Percentiles rank a stretch among this genome's conserved stretches.
Conservation (phyloP, 768 basidiomycete genomes). For the Trametes cinnabarina region DNA sequence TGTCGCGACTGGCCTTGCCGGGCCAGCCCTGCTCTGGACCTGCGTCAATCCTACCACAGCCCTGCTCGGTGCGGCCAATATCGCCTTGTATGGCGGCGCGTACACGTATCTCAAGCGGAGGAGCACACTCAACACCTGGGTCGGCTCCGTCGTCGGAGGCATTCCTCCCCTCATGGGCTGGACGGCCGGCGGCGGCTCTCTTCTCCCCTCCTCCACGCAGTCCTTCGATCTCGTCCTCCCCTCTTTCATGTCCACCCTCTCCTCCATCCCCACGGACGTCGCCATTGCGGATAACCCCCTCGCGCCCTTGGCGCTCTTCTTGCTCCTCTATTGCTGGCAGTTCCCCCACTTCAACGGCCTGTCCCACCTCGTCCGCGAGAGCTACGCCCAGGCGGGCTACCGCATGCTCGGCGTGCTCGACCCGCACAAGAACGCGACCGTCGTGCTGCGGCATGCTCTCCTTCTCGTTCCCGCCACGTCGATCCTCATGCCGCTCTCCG, state of each 20-base stretch:
- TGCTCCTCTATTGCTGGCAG: constrained; percentile 93
- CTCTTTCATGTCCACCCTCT: constrained; percentile 45
- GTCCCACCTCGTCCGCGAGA: constrained; percentile 80
- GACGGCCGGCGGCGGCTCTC: constrained; percentile 86
- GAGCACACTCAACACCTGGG: constrained; percentile 86
- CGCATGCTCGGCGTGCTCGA: constrained; percentile 85
- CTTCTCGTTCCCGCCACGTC: constrained; percentile 78
- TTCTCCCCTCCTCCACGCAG: constrained; percentile 57
- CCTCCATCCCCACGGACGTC: constrained; percentile 34
- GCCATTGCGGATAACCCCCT: constrained; percentile 77
- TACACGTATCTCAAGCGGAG: constrained; percentile 94
- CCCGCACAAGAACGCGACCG: constrained; percentile 77
- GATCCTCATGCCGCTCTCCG: constrained; percentile 80
- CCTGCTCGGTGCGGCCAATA: constrained; percentile 76
- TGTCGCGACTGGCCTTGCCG: constrained; percentile 68
- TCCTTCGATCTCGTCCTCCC: constrained; percentile 59
- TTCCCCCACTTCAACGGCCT: constrained; percentile 97
- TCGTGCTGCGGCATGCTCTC: constrained; percentile 78
- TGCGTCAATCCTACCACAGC: constrained; percentile 89
- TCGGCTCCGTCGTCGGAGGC: constrained; percentile 88
- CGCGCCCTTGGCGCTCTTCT: constrained; percentile 75
- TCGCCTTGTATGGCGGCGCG: constrained; percentile 83
- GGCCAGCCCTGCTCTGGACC: constrained; percentile 72
- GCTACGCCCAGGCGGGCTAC: constrained; percentile 93
- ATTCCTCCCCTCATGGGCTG: constrained; percentile 97